Conservation (phyloP, 257 asterid species). For the Solanum tacnaense region DNA sequence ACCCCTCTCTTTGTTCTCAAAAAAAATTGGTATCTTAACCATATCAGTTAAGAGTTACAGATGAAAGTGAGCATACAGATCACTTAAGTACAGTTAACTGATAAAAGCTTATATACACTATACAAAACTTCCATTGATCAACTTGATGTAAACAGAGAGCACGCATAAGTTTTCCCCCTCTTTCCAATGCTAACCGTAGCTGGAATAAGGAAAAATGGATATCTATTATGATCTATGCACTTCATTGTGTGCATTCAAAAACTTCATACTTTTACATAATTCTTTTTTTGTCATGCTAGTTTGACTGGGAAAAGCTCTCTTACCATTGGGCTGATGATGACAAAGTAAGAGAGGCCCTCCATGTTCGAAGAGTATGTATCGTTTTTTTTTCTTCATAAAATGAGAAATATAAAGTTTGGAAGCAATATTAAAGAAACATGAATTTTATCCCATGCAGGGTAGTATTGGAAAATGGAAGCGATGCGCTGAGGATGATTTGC, state of each 20-base stretch:
- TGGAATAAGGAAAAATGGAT: background rate
- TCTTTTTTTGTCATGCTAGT: background rate
- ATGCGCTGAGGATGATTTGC: background rate
- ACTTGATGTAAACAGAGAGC: background rate
- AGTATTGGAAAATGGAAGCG: background rate
- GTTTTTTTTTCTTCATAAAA: background rate
- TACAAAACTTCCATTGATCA: background rate
- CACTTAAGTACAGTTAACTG: background rate
- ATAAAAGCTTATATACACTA: background rate
- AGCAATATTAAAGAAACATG: background rate
- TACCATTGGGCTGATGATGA: background rate
- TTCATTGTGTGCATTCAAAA: background rate
- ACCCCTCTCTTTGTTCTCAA: background rate
- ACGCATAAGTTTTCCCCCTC: background rate
- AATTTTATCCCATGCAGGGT: background rate
- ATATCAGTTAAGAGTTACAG: background rate
- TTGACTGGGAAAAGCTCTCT: background rate
- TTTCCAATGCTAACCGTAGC: background rate
- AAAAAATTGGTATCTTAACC: background rate
- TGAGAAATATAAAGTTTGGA: background rate
- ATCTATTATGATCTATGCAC: background rate
- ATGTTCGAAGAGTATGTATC: background rate
- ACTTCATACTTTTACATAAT: background rate
- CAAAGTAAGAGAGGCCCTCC: background rate
- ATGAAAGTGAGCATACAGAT: background rate